Percentiles rank a stretch among this genome's conserved stretches.
phyloP scores from a whole-genome alignment of 768 basidiomycete species.

The Suillus subaureus region DNA sequence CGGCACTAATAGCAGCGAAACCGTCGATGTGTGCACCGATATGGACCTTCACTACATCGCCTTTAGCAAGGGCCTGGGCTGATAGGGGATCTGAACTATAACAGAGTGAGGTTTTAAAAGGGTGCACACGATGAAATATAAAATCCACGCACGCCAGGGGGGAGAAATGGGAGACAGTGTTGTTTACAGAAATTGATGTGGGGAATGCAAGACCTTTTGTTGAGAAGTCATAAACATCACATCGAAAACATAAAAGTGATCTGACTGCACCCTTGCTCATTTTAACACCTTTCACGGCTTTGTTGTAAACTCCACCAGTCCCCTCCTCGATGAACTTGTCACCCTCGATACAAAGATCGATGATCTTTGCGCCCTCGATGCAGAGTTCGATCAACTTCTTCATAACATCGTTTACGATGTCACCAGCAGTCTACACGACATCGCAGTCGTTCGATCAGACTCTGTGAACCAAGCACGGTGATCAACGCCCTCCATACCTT shows the following conservation, averaged over 20 bases:
- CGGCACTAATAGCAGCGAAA: conserved; percentile 90
- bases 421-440: conserved; percentile 73
- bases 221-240: neutral
- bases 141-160: conserved; percentile 76
- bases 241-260: neutral
- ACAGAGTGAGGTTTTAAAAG: conserved; percentile 11
- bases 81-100: conserved; percentile 75
- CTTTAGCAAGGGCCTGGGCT: conserved; percentile 68
- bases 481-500: conserved; percentile 51
- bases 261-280: conserved; percentile 75
- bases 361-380: conserved; percentile 81
- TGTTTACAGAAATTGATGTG: conserved; percentile 92
- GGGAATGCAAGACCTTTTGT: conserved; percentile 87
- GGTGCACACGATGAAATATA: neutral
- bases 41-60: conserved; percentile 95
- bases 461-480: conserved; percentile 1
- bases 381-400: conserved; percentile 80
- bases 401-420: conserved; percentile 83
- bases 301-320: conserved; percentile 87
- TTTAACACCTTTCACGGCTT: conserved; percentile 85
- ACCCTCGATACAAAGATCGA: conserved; percentile 91
- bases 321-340: conserved; percentile 92
- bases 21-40: conserved; percentile 98
- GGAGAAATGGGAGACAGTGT: conserved; percentile 93
- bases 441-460: neutral